These are phyloP conservation scores for Pelargonium australe DNA, from an alignment of 441 rosid genomes.

Conservation along the genomic window DNA sequence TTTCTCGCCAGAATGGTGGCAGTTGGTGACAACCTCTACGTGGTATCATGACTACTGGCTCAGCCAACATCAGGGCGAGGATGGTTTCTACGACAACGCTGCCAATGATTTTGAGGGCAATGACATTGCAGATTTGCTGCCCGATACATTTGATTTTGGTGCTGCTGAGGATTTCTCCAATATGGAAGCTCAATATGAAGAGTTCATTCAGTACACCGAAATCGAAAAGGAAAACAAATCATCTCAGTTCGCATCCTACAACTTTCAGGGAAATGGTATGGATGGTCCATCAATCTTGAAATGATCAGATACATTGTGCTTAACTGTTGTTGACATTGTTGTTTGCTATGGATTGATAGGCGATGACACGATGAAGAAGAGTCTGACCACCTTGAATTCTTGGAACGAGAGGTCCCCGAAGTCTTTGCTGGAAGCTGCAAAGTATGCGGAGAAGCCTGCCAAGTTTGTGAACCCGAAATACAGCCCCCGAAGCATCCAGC, in stretches of 20 bases:
- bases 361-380: not conserved
- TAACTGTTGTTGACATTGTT: not conserved
- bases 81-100: slow-evolving; percentile 21
- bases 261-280: slow-evolving; percentile 15
- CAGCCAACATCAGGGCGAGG: slow-evolving; percentile 26
- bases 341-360: not conserved
- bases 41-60: slow-evolving; percentile 44
- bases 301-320: not conserved
- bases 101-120: not conserved
- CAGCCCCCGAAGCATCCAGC: slow-evolving; percentile 27
- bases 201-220: slow-evolving; percentile 18
- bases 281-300: slow-evolving; percentile 11
- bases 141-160: not conserved
- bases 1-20: slow-evolving; percentile 52
- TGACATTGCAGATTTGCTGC: slow-evolving; percentile 9
- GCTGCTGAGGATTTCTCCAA: slow-evolving; percentile 14
- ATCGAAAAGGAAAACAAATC: slow-evolving; percentile 14
- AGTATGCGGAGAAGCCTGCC: slow-evolving; percentile 24
- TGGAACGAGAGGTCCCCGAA: slow-evolving; percentile 15
- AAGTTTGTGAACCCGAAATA: slow-evolving; percentile 11
- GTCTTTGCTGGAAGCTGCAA: slow-evolving; percentile 11
- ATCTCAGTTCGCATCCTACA: no score
- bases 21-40: slow-evolving; percentile 33
- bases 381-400: slow-evolving; percentile 3
- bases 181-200: slow-evolving; percentile 22